These are phyloP conservation scores for Talaromyces amestolkiae DNA, from an alignment of 2,329 filamentous ascomycete genomes.

Conservation along the genomic window DNA sequence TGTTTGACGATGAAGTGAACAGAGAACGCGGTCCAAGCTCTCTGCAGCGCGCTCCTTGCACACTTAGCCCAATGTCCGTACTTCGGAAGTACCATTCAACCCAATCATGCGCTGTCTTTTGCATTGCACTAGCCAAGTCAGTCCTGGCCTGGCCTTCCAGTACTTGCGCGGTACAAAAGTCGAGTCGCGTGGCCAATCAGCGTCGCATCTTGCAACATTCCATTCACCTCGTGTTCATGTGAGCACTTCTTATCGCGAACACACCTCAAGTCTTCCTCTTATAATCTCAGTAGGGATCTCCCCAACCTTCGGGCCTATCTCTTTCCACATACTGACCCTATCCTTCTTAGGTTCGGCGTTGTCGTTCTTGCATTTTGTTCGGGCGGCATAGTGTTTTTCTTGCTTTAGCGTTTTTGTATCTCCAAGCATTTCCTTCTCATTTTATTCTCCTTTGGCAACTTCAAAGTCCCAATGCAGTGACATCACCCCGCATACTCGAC, in stretches of 20 bases:
- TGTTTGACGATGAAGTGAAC: too few species aligned
- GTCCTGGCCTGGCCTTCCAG: background rate
- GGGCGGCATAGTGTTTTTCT: constrained; percentile 11
- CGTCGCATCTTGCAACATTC: background rate
- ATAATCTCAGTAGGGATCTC: background rate
- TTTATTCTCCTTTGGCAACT: background rate
- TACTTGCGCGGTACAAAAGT: background rate
- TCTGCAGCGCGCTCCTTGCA: constrained; percentile 1
- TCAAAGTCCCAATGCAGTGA: background rate
- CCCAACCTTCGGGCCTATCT: background rate
- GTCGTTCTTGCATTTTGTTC: background rate
- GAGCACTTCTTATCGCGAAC: constrained; percentile 2
- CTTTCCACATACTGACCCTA: background rate
- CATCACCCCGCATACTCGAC: background rate
- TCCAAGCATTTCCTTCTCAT: background rate
- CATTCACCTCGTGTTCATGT: constrained; percentile 4
- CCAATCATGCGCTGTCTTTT: background rate
- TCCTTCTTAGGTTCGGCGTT: background rate
- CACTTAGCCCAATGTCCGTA: background rate
- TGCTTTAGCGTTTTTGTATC: constrained; percentile 8
- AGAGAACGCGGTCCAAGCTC: constrained; percentile 8
- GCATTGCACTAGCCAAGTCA: background rate
- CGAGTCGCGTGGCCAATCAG: constrained; percentile 6
- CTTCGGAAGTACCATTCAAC: background rate
- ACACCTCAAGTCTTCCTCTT: background rate